phyloP scores from a whole-genome alignment of 192 early-diverging fungal genomes.

The Gaertneriomyces sp. region DNA sequence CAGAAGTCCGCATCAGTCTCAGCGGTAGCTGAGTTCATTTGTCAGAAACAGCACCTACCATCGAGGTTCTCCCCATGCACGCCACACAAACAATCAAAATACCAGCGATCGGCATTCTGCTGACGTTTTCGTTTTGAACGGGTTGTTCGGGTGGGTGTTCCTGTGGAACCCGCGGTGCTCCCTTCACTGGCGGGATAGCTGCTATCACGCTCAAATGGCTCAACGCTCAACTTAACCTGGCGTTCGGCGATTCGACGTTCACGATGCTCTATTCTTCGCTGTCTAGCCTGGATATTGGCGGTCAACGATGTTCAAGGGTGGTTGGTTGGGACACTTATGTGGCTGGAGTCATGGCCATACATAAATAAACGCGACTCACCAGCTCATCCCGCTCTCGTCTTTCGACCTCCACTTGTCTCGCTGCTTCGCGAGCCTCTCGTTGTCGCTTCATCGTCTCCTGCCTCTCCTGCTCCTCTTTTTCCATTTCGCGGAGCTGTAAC shows the following conservation, averaged over 20 bases:
- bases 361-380: too few species aligned
- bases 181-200: background rate
- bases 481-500: constrained; percentile 57
- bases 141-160: constrained; percentile 1
- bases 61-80: constrained; percentile 44
- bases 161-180: background rate
- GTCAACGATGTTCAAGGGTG: too few species aligned
- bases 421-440: constrained; percentile 34
- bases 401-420: constrained; percentile 21
- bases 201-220: background rate
- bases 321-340: too few species aligned
- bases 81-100: constrained; percentile 50
- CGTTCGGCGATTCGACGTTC: background rate
- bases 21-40: background rate
- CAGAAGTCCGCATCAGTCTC: background rate
- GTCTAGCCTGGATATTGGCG: constrained; percentile 5
- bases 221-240: background rate
- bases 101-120: constrained; percentile 37
- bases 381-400: too few species aligned
- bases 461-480: constrained; percentile 47
- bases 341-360: too few species aligned
- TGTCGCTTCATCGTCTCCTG: constrained; percentile 23
- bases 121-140: constrained; percentile 17
- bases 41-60: constrained; percentile 29
- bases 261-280: background rate